These are phyloP conservation scores for Urostyla sp. DNA, from an alignment of 73 alveolate genomes.

Conservation along the genomic window DNA sequence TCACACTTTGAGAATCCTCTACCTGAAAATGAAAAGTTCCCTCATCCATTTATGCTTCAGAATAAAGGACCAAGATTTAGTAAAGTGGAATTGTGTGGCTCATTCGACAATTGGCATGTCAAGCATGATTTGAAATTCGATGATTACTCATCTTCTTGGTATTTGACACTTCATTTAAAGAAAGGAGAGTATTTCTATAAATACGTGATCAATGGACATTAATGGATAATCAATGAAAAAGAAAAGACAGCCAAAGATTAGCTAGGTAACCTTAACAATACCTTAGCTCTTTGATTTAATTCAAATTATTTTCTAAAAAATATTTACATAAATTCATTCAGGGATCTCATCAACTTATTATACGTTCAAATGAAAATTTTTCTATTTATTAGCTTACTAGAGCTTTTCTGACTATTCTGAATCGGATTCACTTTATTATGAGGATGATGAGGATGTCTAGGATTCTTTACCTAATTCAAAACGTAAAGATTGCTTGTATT, in stretches of 20 bases:
- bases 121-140: slow-evolving; percentile 91
- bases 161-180: slow-evolving; percentile 80
- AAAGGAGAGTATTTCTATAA: slow-evolving; percentile 90
- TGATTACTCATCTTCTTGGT: slow-evolving; percentile 81
- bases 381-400: no score
- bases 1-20: slow-evolving; percentile 21
- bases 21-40: not conserved
- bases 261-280: slow-evolving; percentile 73
- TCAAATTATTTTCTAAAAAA: no score
- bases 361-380: no score
- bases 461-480: no score
- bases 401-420: no score
- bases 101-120: slow-evolving; percentile 97
- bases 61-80: slow-evolving; percentile 51
- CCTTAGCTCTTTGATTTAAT: slow-evolving; percentile 7
- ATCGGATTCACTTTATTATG: no score
- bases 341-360: no score
- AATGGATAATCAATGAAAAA: slow-evolving; percentile 67
- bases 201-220: slow-evolving; percentile 79
- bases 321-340: not conserved
- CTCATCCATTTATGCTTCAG: slow-evolving; percentile 53
- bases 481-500: no score
- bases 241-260: slow-evolving; percentile 73
- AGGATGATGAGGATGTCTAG: no score
- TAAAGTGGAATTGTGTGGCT: slow-evolving; percentile 90